Percentiles rank a stretch among this genome's conserved stretches.
These are phyloP conservation scores for Plasmodium reichenowi DNA, from an alignment of 169 alveolate species.

Conservation along the genomic window DNA sequence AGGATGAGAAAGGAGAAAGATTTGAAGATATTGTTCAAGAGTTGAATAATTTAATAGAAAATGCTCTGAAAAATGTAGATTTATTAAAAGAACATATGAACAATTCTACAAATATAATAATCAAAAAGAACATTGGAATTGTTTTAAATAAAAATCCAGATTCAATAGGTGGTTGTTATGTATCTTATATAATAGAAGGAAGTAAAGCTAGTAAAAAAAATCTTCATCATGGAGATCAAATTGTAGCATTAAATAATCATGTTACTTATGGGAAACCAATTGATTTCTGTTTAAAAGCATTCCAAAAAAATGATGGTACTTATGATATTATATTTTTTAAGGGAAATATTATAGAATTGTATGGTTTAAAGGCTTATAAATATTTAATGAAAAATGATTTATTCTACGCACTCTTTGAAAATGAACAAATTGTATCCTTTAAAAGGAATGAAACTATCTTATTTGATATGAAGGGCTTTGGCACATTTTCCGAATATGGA, in stretches of 20 bases:
- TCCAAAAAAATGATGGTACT: slow-evolving; percentile 71
- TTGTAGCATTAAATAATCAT: slow-evolving; percentile 62
- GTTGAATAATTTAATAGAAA: slow-evolving; percentile 28
- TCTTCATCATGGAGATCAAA: slow-evolving; percentile 75
- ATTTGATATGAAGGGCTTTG: slow-evolving; percentile 72
- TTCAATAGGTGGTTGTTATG: slow-evolving; percentile 67
- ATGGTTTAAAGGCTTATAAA: slow-evolving; percentile 66
- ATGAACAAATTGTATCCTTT: slow-evolving; percentile 59
- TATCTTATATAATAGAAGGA: slow-evolving; percentile 69
- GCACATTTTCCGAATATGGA: slow-evolving; percentile 74
- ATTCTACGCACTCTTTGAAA: slow-evolving; percentile 67
- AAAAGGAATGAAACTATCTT: slow-evolving; percentile 47
- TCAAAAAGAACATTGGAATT: slow-evolving; percentile 68
- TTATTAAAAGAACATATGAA: slow-evolving; percentile 63
- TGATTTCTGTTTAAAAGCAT: slow-evolving; percentile 53
- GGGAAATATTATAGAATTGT: slow-evolving; percentile 71
- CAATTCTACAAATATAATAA: slow-evolving; percentile 15
- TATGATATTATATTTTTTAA: slow-evolving; percentile 70
- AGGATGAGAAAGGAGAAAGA: slow-evolving; percentile 62
- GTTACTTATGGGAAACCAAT: slow-evolving; percentile 73
- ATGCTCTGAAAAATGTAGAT: slow-evolving; percentile 57
- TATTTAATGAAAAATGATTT: slow-evolving; percentile 37
- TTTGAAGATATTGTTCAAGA: slow-evolving; percentile 50
- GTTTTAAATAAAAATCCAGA: slow-evolving; percentile 72
- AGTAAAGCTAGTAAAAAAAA: slow-evolving; percentile 75